Base-by-base conservation (phyloP, 495 filamentous ascomycete species). In the Aspergillus bridgeri region DNA sequence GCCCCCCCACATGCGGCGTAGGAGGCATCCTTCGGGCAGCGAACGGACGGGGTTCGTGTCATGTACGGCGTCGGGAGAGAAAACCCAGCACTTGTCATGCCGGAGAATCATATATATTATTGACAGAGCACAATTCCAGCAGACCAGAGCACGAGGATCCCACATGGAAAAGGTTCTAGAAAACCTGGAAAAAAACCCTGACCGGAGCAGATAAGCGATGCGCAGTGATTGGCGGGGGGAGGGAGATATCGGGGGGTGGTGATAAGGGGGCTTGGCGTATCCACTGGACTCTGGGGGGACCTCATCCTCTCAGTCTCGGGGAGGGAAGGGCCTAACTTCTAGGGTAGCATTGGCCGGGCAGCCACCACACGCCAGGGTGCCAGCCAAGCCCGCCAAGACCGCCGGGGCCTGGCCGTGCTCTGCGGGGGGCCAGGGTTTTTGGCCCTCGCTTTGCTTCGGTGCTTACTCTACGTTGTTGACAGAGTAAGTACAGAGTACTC, bases 391-490 rank as follows among this genome's bases (percentile, higher is more conserved):
- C 23, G 53, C 53, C 53, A 56, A 56, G 51, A 50, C 48, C 21
- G 7, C 23, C 21, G n/a, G 45, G 42, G 11, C 42, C 9, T 27
- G 27, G 53, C 4, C 17, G 6, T 23, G 23, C 8, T 17, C 20
- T 46, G 21, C 23, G 42, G 43, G 21, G 23, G 53, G 49, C 43
- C 22, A 47, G 18, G 19, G 25, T 48, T 22, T 19, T 19, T 15
- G 38, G 29, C 24, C 22, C 43, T 56, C 53, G 53, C 53, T 56
- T 56, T 56, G 53, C 53, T 48, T 56, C 53, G 53, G 53, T 29
- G 18, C 42, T 24, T 56, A 21, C 19, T 48, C 29, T n/a, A n/a
- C n/a, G n/a, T n/a, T 18, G 27, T n/a, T 6, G 11, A 5, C 13
- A 42, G 24, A n/a, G n/a, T 23, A 23, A 9, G 20, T 5, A 50